A percentile compares a stretch with the other conserved stretches of the same genome.
These are phyloP conservation scores for Barbatosphaeria neglecta DNA, from an alignment of 495 filamentous ascomycete species.

Conservation along the genomic window DNA sequence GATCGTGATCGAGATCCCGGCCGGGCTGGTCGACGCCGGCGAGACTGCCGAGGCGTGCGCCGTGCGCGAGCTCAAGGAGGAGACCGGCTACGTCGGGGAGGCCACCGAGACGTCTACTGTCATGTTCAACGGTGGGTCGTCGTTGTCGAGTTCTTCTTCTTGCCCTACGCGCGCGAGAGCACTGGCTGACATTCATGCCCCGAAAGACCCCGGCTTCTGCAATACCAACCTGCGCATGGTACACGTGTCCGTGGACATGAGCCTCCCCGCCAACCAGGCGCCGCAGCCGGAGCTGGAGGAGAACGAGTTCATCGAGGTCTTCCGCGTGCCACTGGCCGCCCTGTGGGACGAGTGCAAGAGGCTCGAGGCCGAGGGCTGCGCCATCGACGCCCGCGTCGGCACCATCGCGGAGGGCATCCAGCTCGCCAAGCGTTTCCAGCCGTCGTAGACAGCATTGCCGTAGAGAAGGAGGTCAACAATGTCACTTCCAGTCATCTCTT, in stretches of 20 bases:
- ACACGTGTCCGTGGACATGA: slow-evolving; percentile 69
- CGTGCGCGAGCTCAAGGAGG: slow-evolving; percentile 82
- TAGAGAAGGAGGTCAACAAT: background rate
- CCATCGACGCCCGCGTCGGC: slow-evolving; percentile 76
- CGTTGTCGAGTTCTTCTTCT: too few species aligned
- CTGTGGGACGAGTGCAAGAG: slow-evolving; percentile 57
- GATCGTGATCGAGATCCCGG: slow-evolving; percentile 71
- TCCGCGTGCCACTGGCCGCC: slow-evolving; percentile 52
- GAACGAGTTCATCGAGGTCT: slow-evolving; percentile 84
- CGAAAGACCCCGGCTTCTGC: slow-evolving; percentile 59
- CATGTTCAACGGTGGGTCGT: slow-evolving; percentile 82
- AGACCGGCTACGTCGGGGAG: slow-evolving; percentile 79
- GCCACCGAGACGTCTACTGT: slow-evolving; percentile 56
- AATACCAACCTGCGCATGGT: slow-evolving; percentile 82
- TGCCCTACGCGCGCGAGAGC: too few species aligned
- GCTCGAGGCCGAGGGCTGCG: slow-evolving; percentile 64
- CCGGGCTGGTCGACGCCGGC: slow-evolving; percentile 71
- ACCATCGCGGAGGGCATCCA: slow-evolving; percentile 81
- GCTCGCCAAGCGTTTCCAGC: slow-evolving; percentile 46
- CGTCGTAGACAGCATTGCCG: slow-evolving; percentile 11
- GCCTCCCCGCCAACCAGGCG: slow-evolving; percentile 51
- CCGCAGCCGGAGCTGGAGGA: slow-evolving; percentile 69
- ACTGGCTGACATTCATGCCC: background rate
- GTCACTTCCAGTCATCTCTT: too few species aligned
- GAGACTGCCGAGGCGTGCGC: slow-evolving; percentile 73